Evolutionary conservation across 148 eudicot species (phyloP).

Genomic region (Silene latifolia): DNA sequence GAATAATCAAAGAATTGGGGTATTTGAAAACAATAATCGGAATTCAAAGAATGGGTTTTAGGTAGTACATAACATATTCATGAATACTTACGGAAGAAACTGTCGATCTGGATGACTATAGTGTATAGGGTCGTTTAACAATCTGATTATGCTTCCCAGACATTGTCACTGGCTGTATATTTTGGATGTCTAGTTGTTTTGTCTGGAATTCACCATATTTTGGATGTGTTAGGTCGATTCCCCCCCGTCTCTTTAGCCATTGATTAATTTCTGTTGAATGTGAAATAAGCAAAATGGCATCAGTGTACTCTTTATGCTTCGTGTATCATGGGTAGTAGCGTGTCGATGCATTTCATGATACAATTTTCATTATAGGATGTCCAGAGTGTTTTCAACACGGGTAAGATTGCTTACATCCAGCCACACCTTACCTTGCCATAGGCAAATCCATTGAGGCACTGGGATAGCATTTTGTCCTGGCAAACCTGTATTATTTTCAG

Average conservation of each 20-base stretch:
- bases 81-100: neutral
- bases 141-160: neutral
- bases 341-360: neutral
- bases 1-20: neutral
- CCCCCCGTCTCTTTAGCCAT: constrained; percentile 2
- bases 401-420: neutral
- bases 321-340: neutral
- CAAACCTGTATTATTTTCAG: neutral
- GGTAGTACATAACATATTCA: neutral
- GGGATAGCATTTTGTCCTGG: neutral
- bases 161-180: neutral
- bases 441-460: no score
- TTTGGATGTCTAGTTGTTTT: neutral
- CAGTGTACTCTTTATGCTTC: neutral
- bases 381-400: neutral
- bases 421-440: neutral
- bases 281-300: neutral
- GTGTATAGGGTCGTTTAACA: neutral
- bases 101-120: neutral
- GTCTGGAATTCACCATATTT: neutral
- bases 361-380: neutral
- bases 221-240: neutral
- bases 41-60: neutral
- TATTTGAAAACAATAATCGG: no score
- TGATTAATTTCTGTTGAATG: neutral